Conservation (phyloP, 1,284 basidiomycete genomes). For the Kwoniella shivajii region DNA sequence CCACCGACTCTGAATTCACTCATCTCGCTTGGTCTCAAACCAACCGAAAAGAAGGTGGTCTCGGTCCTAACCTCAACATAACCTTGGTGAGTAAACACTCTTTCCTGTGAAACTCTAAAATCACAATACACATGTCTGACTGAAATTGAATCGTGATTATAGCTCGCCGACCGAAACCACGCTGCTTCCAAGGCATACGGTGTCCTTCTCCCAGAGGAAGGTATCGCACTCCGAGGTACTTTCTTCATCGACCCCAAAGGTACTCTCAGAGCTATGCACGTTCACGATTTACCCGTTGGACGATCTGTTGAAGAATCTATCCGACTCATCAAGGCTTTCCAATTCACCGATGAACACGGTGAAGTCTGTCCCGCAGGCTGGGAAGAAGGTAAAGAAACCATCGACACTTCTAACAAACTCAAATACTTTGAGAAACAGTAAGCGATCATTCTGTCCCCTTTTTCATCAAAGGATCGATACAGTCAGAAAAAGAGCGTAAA, state of each 20-base stretch:
- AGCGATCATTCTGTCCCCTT: slow-evolving; percentile 20
- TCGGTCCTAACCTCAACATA: slow-evolving; percentile 76
- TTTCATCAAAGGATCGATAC: background rate
- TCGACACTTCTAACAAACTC: slow-evolving; percentile 59
- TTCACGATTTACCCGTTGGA: slow-evolving; percentile 88
- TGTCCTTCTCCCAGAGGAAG: slow-evolving; percentile 80
- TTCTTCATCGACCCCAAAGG: slow-evolving; percentile 91
- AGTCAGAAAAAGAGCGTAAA: slow-evolving; percentile 3
- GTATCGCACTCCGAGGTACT: slow-evolving; percentile 78
- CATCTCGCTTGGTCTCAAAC: slow-evolving; percentile 84
- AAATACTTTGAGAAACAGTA: slow-evolving; percentile 68
- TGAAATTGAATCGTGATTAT: slow-evolving; percentile 21
- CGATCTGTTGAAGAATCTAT: slow-evolving; percentile 88
- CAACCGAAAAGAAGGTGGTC: slow-evolving; percentile 76
- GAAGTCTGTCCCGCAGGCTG: slow-evolving; percentile 90
- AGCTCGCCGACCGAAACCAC: slow-evolving; percentile 54
- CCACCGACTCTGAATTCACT: slow-evolving; percentile 84
- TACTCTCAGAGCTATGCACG: slow-evolving; percentile 60
- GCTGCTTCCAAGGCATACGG: slow-evolving; percentile 67
- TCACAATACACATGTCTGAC: background rate
- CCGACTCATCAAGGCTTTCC: slow-evolving; percentile 87
- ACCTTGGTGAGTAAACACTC: slow-evolving; percentile 35
- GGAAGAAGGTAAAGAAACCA: slow-evolving; percentile 55
- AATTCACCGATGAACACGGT: slow-evolving; percentile 72
- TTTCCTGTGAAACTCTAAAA: no score